These are phyloP conservation scores for Plectosphaerella plurivora DNA, from an alignment of 2,329 filamentous ascomycete species.

Conservation along the genomic window DNA sequence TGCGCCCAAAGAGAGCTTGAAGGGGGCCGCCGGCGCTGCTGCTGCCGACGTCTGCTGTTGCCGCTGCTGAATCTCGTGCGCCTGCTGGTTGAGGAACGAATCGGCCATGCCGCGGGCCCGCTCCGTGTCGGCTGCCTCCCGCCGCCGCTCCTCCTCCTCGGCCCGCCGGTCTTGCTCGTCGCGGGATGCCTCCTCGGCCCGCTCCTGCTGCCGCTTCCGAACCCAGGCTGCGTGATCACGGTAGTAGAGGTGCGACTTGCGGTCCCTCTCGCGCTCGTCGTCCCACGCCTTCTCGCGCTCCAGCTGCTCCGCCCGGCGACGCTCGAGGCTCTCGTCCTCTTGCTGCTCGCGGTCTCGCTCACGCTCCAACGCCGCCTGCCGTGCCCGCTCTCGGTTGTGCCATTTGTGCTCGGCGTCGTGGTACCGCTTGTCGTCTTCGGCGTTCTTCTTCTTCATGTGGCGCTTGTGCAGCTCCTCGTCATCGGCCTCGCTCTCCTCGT, in stretches of 20 bases:
- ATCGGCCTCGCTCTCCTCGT: conserved; percentile 82
- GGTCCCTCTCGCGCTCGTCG: conserved; percentile 74
- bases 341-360: conserved; percentile 77
- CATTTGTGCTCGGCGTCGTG: conserved; percentile 84
- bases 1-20: conserved; percentile 90
- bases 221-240: conserved; percentile 81
- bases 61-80: conserved; percentile 64
- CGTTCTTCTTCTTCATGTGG: conserved; percentile 63
- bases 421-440: conserved; percentile 76
- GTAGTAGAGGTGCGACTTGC: conserved; percentile 79
- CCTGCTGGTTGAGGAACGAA: conserved; percentile 82
- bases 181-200: conserved; percentile 66
- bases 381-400: conserved; percentile 81
- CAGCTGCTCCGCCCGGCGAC: conserved; percentile 67
- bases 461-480: conserved; percentile 81
- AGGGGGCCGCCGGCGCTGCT: conserved; percentile 62
- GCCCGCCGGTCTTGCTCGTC: conserved; percentile 80
- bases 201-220: conserved; percentile 70
- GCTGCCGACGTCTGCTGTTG: conserved; percentile 28
- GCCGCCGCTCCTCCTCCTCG: conserved; percentile 70
- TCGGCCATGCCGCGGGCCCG: conserved; percentile 82
- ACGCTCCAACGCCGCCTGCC: conserved; percentile 79
- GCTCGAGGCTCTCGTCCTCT: conserved; percentile 62
- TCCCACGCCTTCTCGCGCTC: conserved; percentile 68
- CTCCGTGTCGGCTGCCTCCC: conserved; percentile 67